These are phyloP conservation scores for Wallacemonas rigidus DNA, from an alignment of 208 protist genomes.

Conservation along the genomic window DNA sequence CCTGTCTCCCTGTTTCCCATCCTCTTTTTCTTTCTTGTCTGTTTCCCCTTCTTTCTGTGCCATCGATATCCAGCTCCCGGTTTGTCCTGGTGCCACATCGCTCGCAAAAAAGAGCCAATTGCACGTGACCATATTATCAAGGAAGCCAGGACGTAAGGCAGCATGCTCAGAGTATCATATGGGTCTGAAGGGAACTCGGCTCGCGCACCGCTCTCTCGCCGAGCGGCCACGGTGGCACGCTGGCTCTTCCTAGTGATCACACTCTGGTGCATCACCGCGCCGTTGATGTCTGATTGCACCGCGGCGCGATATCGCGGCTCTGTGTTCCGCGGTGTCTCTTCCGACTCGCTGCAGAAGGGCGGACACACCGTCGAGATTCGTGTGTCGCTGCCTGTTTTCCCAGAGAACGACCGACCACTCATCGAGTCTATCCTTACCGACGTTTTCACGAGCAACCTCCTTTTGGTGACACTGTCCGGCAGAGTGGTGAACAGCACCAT, in stretches of 20 bases:
- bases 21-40: too few relatives aligned
- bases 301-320: constrained; percentile 61
- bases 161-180: too few relatives aligned
- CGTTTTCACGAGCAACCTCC: constrained; percentile 42
- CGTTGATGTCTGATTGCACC: constrained; percentile 21
- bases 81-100: too few relatives aligned
- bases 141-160: too few relatives aligned
- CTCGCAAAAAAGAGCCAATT: too few relatives aligned
- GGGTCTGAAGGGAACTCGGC: too few relatives aligned
- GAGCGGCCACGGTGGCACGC: neutral
- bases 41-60: too few relatives aligned
- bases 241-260: constrained; percentile 6
- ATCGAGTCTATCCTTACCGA: constrained; percentile 33
- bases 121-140: too few relatives aligned
- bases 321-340: constrained; percentile 59
- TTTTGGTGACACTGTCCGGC: constrained; percentile 40
- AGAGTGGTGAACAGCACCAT: constrained; percentile 28
- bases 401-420: constrained; percentile 32
- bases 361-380: constrained; percentile 59
- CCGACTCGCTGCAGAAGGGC: constrained; percentile 40
- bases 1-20: too few relatives aligned
- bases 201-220: neutral
- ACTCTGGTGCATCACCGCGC: constrained; percentile 13
- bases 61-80: too few relatives aligned
- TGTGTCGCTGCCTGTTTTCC: constrained; percentile 60